Conservation (phyloP, 805 yeast genomes). For the Starmerella stellata region DNA sequence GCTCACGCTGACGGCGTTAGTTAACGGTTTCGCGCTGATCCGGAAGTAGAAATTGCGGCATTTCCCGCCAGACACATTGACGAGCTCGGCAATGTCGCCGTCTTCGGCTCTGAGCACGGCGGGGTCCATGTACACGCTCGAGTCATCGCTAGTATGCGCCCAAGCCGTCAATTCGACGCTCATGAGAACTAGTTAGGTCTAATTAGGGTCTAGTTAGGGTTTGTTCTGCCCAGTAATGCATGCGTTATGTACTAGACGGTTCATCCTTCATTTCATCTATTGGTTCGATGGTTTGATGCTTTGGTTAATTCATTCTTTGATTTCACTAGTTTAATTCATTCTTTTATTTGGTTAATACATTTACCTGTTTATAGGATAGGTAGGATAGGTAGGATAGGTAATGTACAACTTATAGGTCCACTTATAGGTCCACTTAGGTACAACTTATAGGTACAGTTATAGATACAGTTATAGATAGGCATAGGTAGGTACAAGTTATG, state of each 20-base stretch:
- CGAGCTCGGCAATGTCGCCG: slow-evolving; percentile 59
- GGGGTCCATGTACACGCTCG: slow-evolving; percentile 47
- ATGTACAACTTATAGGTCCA: too few relatives aligned
- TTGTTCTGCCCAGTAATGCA: neutral
- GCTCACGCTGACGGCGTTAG: slow-evolving; percentile 10
- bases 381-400: too few relatives aligned
- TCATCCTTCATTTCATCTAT: neutral
- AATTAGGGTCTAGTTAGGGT: neutral
- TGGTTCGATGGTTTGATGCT: too few relatives aligned
- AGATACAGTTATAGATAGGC: too few relatives aligned
- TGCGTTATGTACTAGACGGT: neutral
- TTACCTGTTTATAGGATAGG: too few relatives aligned
- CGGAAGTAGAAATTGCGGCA: slow-evolving; percentile 17
- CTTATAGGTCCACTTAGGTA: too few relatives aligned
- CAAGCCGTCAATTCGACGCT: slow-evolving; percentile 18
- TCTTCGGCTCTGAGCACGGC: slow-evolving; percentile 38
- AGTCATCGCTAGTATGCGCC: slow-evolving; percentile 51
- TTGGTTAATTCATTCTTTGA: too few relatives aligned
- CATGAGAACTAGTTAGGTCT: neutral
- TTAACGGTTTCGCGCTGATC: slow-evolving; percentile 8
- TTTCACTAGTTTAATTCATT: too few relatives aligned
- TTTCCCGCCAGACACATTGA: neutral
- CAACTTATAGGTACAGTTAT: too few relatives aligned
- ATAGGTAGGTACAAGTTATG: too few relatives aligned
- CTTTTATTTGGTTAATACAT: too few relatives aligned